Percentiles rank a stretch among this genome's conserved stretches.
Evolutionary conservation across 1,139 yeast genomes (phyloP).

Genomic region (Candida sojae): DNA sequence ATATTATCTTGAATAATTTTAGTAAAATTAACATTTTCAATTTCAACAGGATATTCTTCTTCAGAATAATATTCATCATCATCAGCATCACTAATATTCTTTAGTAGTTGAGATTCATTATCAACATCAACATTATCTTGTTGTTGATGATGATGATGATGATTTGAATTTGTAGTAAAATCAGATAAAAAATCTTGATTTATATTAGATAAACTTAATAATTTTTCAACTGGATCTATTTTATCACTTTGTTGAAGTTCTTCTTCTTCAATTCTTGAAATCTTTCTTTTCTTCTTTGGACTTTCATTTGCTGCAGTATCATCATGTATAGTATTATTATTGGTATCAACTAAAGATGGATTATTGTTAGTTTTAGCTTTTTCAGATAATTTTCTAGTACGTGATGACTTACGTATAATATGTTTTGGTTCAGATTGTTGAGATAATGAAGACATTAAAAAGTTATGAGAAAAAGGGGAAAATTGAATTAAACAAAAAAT

Average conservation of each 20-base stretch:
- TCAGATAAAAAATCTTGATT: conserved; percentile 19
- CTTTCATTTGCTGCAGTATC: conserved; percentile 5
- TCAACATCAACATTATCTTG: conserved; percentile 11
- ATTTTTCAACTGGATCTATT: conserved; percentile 48
- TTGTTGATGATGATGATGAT: no score
- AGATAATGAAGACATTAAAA: conserved; percentile 17
- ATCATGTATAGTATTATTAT: conserved; percentile 12
- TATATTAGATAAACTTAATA: conserved; percentile 38
- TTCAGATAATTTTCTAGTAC: conserved; percentile 26
- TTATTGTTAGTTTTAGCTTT: conserved; percentile 18
- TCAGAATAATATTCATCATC: conserved; percentile 12
- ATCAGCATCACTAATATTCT: conserved; percentile 9
- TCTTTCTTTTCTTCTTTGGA: conserved; percentile 19
- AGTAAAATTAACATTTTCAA: conserved; percentile 36
- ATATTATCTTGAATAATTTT: conserved; percentile 44
- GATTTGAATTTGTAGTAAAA: conserved; percentile 8
- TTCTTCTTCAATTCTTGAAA: conserved; percentile 14
- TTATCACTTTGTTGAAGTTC: conserved; percentile 25
- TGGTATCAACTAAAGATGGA: conserved; percentile 1
- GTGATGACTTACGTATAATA: conserved; percentile 34
- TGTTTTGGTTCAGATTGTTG: background rate
- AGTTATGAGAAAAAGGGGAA: background rate
- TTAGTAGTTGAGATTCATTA: conserved; percentile 2
- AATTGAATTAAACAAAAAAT: no score
- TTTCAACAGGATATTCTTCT: conserved; percentile 13